Conservation (phyloP, 2,329 filamentous ascomycete genomes). For the Epichloe baconii region DNA sequence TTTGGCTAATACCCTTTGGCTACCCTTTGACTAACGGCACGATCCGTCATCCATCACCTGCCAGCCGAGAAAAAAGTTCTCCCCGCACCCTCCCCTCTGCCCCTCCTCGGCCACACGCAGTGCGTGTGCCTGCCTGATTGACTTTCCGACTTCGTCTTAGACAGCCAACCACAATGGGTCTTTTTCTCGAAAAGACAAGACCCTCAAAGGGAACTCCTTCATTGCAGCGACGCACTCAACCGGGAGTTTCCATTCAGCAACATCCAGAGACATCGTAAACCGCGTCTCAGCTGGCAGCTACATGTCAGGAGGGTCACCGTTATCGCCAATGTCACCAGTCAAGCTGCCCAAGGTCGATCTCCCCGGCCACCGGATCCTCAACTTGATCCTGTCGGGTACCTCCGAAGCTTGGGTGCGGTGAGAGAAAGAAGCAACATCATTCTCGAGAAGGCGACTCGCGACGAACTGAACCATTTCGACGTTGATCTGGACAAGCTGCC, state of each 20-base stretch:
- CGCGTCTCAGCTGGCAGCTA: constrained; percentile 38
- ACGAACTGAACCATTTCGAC: constrained; percentile 73
- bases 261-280: constrained; percentile 34
- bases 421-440: constrained; percentile 65
- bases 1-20: too few species aligned
- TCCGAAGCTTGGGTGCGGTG: constrained; percentile 80
- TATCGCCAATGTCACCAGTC: constrained; percentile 37
- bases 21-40: neutral
- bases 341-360: constrained; percentile 65
- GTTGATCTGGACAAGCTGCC: constrained; percentile 76
- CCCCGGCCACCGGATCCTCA: constrained; percentile 77
- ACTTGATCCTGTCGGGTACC: constrained; percentile 77
- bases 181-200: constrained; percentile 42
- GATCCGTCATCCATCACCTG: constrained; percentile 5
- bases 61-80: constrained; percentile 5
- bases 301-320: constrained; percentile 29
- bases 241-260: constrained; percentile 37
- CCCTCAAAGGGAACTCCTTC: constrained; percentile 28
- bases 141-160: constrained; percentile 3
- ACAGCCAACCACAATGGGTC: constrained; percentile 29
- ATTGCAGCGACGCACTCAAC: constrained; percentile 34
- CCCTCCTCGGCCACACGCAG: constrained; percentile 3
- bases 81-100: constrained; percentile 10
- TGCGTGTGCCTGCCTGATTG: constrained; percentile 7
- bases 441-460: constrained; percentile 61